Conservation (phyloP, 1,139 yeast genomes). For the Geotrichum europaeum region DNA sequence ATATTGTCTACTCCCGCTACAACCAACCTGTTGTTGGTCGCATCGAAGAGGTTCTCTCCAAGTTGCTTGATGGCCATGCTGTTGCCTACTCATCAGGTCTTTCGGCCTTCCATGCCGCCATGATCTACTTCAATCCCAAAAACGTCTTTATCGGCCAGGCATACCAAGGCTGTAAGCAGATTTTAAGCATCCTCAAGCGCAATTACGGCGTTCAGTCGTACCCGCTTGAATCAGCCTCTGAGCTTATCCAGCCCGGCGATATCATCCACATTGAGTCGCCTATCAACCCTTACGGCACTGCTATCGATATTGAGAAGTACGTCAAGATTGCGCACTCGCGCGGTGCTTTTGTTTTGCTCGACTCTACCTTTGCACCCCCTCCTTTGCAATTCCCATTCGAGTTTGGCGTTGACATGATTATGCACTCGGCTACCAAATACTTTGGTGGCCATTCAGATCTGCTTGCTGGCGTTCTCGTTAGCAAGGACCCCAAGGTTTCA, state of each 20-base stretch:
- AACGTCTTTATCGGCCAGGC: slow-evolving; percentile 69
- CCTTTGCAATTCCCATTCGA: slow-evolving; percentile 77
- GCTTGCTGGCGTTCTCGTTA: slow-evolving; percentile 70
- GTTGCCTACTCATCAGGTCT: slow-evolving; percentile 73
- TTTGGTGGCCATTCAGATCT: slow-evolving; percentile 94
- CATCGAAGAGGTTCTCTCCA: slow-evolving; percentile 60
- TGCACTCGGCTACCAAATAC: slow-evolving; percentile 89
- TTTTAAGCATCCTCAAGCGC: slow-evolving; percentile 56
- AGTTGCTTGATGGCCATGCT: slow-evolving; percentile 48
- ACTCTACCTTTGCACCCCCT: slow-evolving; percentile 91
- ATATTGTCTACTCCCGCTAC: slow-evolving; percentile 55
- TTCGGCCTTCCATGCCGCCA: slow-evolving; percentile 71
- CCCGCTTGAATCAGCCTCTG: slow-evolving; percentile 47
- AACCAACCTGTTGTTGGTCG: slow-evolving; percentile 67
- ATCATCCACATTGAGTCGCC: slow-evolving; percentile 83
- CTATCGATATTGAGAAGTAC: slow-evolving; percentile 55
- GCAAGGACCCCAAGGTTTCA: slow-evolving; percentile 47
- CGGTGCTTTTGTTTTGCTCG: slow-evolving; percentile 67
- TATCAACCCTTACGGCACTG: slow-evolving; percentile 73
- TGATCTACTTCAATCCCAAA: slow-evolving; percentile 69
- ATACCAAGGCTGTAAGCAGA: slow-evolving; percentile 78
- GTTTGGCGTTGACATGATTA: slow-evolving; percentile 72
- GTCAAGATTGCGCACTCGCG: slow-evolving; percentile 63
- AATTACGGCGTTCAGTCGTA: slow-evolving; percentile 53
- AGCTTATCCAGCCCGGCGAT: slow-evolving; percentile 58